Evolutionary conservation across 2,329 filamentous ascomycete species (phyloP), one percentile per base, ranked within the genome.

Genomic region (Trichoderma sp.): DNA sequence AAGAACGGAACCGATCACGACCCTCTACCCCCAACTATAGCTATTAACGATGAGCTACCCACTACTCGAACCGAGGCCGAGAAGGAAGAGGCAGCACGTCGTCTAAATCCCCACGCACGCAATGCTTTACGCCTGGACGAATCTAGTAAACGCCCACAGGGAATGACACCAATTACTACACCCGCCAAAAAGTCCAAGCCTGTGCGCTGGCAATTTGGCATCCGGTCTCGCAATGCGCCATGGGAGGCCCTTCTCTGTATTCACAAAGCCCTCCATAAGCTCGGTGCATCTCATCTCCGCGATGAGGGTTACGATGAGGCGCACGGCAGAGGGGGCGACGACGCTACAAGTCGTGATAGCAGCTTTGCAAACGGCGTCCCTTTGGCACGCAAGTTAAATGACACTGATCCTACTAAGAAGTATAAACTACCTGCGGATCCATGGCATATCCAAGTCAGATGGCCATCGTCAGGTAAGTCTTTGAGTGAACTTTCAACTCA

Each of bases 151-250:
- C 85, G 88, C 47, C 89, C 89, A 4, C 87, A 90, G 71, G 85
- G 86, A 23, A 86, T 91, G 83, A 91, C 89, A 3, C 89, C 88
- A 0, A 87, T 90, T 62, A 82, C 85, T 66, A 88, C 90, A 3
- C 80, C 85, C 4, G 67, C 57, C 20, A 94, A 93, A 84, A 94
- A 93, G 80, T 83, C 86, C 6, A 94, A 93, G 78, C 92, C 92
- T 1, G 93, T 95, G 17, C 93, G 95, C 75, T 99, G 96, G 96
- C 96, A 99, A 80, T 99, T 99, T 79, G 96, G 96, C 71, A 99
- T 99, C 73, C 90, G 96, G 47, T 97, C 94, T 59, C 90, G 96
- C 63, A 99, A 98, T 78, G 92, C 94, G 70, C 96, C 96, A 0
- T 94, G 95, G 77, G 96, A 99, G 80, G 96, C 96, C 0, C 92